Evolutionary conservation across 2,329 filamentous ascomycete species (phyloP), one percentile per base, ranked within the genome.

Genomic region (Penicillium rolfsii): DNA sequence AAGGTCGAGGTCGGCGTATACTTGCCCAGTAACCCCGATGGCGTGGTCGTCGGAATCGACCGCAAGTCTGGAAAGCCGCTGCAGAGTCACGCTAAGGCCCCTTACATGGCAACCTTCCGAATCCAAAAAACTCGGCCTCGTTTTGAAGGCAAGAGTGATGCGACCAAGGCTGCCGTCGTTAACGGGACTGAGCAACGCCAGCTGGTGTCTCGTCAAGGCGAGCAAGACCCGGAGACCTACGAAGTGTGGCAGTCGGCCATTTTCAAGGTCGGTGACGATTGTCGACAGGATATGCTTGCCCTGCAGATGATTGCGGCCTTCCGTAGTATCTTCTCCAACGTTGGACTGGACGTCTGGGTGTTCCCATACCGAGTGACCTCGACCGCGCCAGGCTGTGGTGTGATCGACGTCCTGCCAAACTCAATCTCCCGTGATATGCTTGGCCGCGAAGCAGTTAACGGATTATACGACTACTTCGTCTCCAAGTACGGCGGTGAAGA

Each of bases 201-300:
- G 19, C 55, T 70, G 43, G 62, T 58, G 6, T 57, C 59, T n/a
- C 59, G 59, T 30, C 60, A 59, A 16, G 58, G 63, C 28, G 71
- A 65, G 65, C 66, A 59, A 69, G 71, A 68, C 64, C 73, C 70
- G 56, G 86, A 85, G 70, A 91, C 87, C 0, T 87, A 96, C 67
- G 96, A 99, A 76, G 90, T 94, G n/a, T 98, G 95, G 96, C 95
- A 99, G 77, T 96, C 93, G 1, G 95, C 94, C 59, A 99, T 99
- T 73, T 99, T 99, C 87, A 99, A 99, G 77, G 96, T 99, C 52
- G 95, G 95, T 64, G 95, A 99, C 74, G 95, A 99, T 77, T 98
- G 95, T 75, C 90, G 95, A 54, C 95, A 99, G 79, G 96, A 99
- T 71, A 91, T 99, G 55, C 83, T 99, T 62, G 95, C 95, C 1